Conservation (phyloP, 768 basidiomycete genomes). For the Leccinum ochraceum region DNA sequence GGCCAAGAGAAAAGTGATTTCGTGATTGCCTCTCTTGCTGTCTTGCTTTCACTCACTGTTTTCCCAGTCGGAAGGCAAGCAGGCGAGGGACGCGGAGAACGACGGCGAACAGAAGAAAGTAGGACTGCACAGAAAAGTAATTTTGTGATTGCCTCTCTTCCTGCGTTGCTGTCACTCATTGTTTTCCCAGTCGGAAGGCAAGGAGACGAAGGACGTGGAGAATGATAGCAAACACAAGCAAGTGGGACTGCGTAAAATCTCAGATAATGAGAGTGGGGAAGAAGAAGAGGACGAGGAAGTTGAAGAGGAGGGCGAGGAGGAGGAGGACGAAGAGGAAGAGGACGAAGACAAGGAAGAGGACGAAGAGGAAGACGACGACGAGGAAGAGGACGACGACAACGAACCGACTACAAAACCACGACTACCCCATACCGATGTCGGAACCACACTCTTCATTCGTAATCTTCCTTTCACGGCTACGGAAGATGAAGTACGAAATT, state of each 20-base stretch:
- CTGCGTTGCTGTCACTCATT: not conserved
- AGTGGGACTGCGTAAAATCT: conserved; percentile 44
- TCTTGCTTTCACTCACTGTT: not conserved
- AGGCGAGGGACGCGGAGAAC: conserved; percentile 21
- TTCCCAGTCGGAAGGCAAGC: conserved; percentile 44
- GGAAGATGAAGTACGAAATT: conserved; percentile 84
- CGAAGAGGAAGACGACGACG: conserved; percentile 34
- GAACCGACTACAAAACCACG: conserved; percentile 59
- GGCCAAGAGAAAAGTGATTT: conserved; percentile 73
- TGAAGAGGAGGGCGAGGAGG: too few relatives aligned
- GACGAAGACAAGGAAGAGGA: conserved; percentile 16
- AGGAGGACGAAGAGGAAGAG: conserved; percentile 18
- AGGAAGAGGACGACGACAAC: conserved; percentile 15
- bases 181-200: conserved; percentile 42
- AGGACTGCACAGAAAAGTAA: conserved; percentile 57
- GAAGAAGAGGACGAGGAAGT: conserved; percentile 29
- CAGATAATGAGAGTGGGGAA: conserved; percentile 32
- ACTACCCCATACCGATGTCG: conserved; percentile 81
- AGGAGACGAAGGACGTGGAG: conserved; percentile 25
- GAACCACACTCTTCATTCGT: conserved; percentile 91
- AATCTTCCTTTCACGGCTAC: conserved; percentile 92
- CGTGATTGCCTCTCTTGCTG: conserved; percentile 1
- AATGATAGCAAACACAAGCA: conserved; percentile 42
- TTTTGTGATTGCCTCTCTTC: conserved; percentile 2
- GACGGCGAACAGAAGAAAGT: conserved; percentile 25